Evolutionary conservation across 352 stramenopile genomes (phyloP).

Genomic region (Saprolegnia parasitica): DNA sequence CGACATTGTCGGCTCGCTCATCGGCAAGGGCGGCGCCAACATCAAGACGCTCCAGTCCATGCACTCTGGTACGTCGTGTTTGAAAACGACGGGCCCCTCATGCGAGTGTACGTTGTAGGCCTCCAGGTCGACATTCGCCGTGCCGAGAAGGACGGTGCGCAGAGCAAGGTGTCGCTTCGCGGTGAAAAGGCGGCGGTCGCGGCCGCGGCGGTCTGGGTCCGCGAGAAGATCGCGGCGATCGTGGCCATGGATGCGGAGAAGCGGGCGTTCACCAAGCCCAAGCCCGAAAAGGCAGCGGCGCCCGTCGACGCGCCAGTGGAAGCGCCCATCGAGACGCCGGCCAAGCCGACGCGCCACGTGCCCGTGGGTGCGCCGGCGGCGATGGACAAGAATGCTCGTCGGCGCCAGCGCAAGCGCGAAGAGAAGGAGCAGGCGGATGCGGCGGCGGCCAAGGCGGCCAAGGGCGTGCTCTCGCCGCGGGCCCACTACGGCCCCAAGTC

Average conservation of each 20-base stretch:
- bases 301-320: not conserved
- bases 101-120: slow-evolving; percentile 13
- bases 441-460: not conserved
- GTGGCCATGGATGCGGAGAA: not conserved
- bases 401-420: slow-evolving; percentile 67
- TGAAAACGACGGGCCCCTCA: slow-evolving; percentile 3
- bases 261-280: not conserved
- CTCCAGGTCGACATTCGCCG: slow-evolving; percentile 23
- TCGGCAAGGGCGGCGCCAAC: slow-evolving; percentile 74
- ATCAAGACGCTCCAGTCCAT: slow-evolving; percentile 64
- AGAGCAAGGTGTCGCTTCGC: slow-evolving; percentile 17
- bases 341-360: slow-evolving; percentile 16
- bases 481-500: slow-evolving; percentile 13
- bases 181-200: slow-evolving; percentile 17
- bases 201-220: slow-evolving; percentile 6
- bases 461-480: not conserved
- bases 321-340: not conserved
- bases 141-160: slow-evolving; percentile 1
- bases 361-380: slow-evolving; percentile 34
- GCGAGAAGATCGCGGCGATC: slow-evolving; percentile 23
- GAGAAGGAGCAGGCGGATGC: slow-evolving; percentile 53
- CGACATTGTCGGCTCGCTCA: slow-evolving; percentile 62
- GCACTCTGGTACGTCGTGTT: slow-evolving; percentile 34
- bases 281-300: not conserved
- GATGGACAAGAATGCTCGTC: slow-evolving; percentile 76